Evolutionary conservation across 805 yeast species (phyloP).

Genomic region (Candida methanosorbosa): DNA sequence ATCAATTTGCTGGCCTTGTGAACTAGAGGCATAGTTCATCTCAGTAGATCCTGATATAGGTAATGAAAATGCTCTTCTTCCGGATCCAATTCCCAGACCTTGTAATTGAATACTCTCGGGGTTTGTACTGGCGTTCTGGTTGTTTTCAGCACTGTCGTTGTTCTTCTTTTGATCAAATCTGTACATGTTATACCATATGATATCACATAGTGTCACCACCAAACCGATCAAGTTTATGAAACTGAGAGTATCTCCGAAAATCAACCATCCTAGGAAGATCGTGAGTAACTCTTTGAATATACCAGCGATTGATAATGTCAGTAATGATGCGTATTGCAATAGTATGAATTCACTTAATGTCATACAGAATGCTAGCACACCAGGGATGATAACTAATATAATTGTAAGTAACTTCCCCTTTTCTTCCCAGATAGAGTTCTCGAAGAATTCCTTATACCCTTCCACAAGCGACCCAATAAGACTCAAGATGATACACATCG

Average conservation of each 20-base stretch:
- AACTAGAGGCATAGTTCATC: no score
- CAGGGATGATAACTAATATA: slow-evolving; percentile 64
- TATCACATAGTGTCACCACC: slow-evolving; percentile 65
- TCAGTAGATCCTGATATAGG: no score
- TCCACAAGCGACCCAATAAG: slow-evolving; percentile 61
- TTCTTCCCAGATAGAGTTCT: slow-evolving; percentile 56
- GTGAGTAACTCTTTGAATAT: slow-evolving; percentile 89
- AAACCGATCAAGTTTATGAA: slow-evolving; percentile 67
- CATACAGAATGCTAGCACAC: slow-evolving; percentile 81
- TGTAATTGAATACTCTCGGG: no score
- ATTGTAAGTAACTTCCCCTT: slow-evolving; percentile 50
- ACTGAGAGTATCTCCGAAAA: slow-evolving; percentile 69
- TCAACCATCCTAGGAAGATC: slow-evolving; percentile 54
- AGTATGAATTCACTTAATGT: slow-evolving; percentile 82
- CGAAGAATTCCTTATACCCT: slow-evolving; percentile 46
- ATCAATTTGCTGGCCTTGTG: no score
- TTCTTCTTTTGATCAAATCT: slow-evolving; percentile 29
- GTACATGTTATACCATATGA: slow-evolving; percentile 73
- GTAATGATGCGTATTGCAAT: slow-evolving; percentile 70
- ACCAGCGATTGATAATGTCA: slow-evolving; percentile 86
- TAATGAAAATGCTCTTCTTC: no score
- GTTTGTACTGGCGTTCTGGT: no score
- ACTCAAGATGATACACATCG: slow-evolving; percentile 61
- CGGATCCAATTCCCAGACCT: no score
- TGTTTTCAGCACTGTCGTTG: no score